Evolutionary conservation across 1,284 basidiomycete species (phyloP).

Genomic region (Cryptococcus hybrid): DNA sequence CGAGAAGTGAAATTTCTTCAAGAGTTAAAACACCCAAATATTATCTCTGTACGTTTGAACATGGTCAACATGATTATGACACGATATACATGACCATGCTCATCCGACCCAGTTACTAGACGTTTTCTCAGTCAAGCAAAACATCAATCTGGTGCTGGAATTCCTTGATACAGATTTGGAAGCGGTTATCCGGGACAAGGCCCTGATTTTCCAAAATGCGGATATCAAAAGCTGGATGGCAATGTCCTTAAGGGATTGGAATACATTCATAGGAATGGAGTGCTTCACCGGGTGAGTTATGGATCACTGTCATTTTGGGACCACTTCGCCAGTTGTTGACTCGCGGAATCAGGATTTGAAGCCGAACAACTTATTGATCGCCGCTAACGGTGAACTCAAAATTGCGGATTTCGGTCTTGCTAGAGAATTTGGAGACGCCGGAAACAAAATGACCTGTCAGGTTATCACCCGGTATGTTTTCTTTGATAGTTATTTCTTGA

Average conservation of each 20-base stretch:
- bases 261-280: slow-evolving; percentile 92
- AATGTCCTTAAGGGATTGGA: slow-evolving; percentile 97
- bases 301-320: neutral
- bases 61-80: neutral
- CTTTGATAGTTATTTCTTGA: neutral
- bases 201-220: slow-evolving; percentile 85
- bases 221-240: slow-evolving; percentile 99
- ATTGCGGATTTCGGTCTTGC: slow-evolving; percentile 99
- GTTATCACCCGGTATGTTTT: slow-evolving; percentile 82
- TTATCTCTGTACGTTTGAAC: slow-evolving; percentile 70
- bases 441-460: slow-evolving; percentile 94
- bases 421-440: slow-evolving; percentile 76
- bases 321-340: neutral
- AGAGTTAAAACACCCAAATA: slow-evolving; percentile 90
- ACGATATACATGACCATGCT: neutral
- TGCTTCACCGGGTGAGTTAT: slow-evolving; percentile 78
- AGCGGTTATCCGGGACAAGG: slow-evolving; percentile 90
- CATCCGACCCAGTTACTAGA: slow-evolving; percentile 70
- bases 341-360: slow-evolving; percentile 76
- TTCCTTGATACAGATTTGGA: slow-evolving; percentile 98
- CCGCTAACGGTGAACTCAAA: slow-evolving; percentile 87
- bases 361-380: slow-evolving; percentile 96
- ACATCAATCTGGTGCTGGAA: slow-evolving; percentile 95
- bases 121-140: slow-evolving; percentile 94
- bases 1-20: slow-evolving; percentile 97